Base-by-base conservation (phyloP, 495 filamentous ascomycete species). In the Penicillium cataractarum region DNA sequence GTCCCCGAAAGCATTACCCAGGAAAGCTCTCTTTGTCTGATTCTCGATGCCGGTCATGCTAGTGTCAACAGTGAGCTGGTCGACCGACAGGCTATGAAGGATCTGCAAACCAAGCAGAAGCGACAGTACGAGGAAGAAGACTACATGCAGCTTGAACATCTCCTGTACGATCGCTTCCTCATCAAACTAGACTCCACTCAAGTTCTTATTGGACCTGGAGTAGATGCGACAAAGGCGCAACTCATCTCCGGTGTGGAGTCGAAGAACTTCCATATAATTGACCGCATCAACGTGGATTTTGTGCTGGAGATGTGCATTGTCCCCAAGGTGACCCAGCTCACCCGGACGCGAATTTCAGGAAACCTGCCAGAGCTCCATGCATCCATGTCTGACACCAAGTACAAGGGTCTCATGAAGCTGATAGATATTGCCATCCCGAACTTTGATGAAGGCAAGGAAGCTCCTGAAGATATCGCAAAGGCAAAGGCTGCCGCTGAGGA, bases 211-310 rank as follows among this genome's bases (percentile, higher is more conserved):
- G 95, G 95, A 6, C 92, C 95, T n/a, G 93, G 92, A 0, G 89
- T 99, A 44, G 90, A 96, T 58, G 89, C 90, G 62, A 95, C 95
- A 4, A 93, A 92, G 68, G 79, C 86, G n/a, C 93, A 98, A 69
- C 79, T 99, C 13, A 84, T 85, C 10, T 82, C 83, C 9, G 84
- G 86, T 58, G 86, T 91, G 44, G 84, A 89, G 19, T 79, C 81
- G 7, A 88, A 88, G 60, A 89, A 90, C 69, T 80, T 97, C 55
- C 95, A 97, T 74, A 87, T 99, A 58, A 91, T 99, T 55, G 95
- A 99, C 66, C 88, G 92, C 57, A 97, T 98, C 79, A 99, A 96
- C 66, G 90, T 99, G 66, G 91, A 98, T 71, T 97, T 99, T 70
- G 88, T 89, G 17, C 82, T 99, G 29, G 92, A 96, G 71, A 88